Evolutionary conservation across 2,329 filamentous ascomycete species (phyloP).

Genomic region (Microthyrium microscopicum): DNA sequence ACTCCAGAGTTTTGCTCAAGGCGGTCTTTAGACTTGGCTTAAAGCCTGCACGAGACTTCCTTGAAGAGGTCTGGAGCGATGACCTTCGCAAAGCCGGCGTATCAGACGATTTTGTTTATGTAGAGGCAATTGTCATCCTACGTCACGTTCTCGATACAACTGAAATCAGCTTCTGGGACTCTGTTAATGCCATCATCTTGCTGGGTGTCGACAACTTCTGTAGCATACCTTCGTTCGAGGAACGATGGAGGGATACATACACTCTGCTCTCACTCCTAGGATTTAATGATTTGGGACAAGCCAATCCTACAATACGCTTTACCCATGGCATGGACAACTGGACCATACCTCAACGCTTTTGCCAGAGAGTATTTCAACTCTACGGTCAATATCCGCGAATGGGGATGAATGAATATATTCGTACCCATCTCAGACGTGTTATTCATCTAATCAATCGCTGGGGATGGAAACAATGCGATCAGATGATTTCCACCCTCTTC

Average conservation of each 20-base stretch:
- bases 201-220: conserved; percentile 10
- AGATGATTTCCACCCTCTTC: conserved; percentile 35
- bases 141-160: conserved; percentile 22
- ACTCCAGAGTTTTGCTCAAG: no score
- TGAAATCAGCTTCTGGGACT: conserved; percentile 25
- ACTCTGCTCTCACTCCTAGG: conserved; percentile 36
- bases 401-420: conserved; percentile 38
- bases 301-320: conserved; percentile 24
- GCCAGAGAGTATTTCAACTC: conserved; percentile 29
- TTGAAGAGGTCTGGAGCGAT: conserved; percentile 27
- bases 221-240: conserved; percentile 19
- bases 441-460: conserved; percentile 35
- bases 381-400: conserved; percentile 26
- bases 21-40: no score
- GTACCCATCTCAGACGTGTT: conserved; percentile 34
- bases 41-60: conserved; percentile 24
- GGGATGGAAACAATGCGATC: conserved; percentile 41
- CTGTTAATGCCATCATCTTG: conserved; percentile 21
- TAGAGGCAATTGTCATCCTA: conserved; percentile 31
- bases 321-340: conserved; percentile 30
- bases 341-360: conserved; percentile 27
- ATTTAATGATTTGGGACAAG: conserved; percentile 33
- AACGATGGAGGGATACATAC: conserved; percentile 30
- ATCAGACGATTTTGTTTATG: conserved; percentile 23
- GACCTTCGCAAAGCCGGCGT: conserved; percentile 31